Evolutionary conservation across 768 basidiomycete species (phyloP), one percentile per base, ranked within the genome.

Genomic region (Boletus tylopilopsis): DNA sequence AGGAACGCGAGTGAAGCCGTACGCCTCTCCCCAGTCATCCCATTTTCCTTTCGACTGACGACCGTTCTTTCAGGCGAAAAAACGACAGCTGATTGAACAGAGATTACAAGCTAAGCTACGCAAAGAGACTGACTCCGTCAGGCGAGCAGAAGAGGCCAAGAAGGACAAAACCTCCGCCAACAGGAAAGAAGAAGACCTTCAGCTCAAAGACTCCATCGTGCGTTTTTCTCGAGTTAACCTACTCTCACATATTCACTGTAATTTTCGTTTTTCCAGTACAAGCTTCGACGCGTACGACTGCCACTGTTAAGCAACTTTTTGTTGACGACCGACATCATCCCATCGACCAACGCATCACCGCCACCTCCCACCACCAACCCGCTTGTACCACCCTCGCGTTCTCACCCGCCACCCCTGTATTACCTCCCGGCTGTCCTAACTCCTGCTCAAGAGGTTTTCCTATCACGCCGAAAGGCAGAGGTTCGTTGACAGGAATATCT

Each of bases 1-100:
- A 76, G 88, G 51, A 88, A 77, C 64, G 83, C 84, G n/a, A 90
- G 87, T 68, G 89, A 92, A 60, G 87, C 89, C 60, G 89, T 90
- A 51, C 66, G 71, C 68, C 33, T 33, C 25, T 36, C 23, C 34
- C 45, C 6, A 5, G 18, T 40, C n/a, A 19, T 16, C 34, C 44
- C 48, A 44, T 32, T 33, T 4, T 12, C 33, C 39, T 23, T 38
- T 34, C 13, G 10, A 44, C 51, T 60, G 45, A 64, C 34, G 21
- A 40, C 45, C 33, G 15, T 10, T n/a, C 21, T 21, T 15, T 33
- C 58, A 90, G 88, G 89, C 88, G 2, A 90, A 87, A 74, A 90
- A 90, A 70, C 76, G 89, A 56, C 87, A 88, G 57, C 62, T 86
- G 64, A 86, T 87, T 64, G 89, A 92, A 66, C 84, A 88, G 67